Percentiles rank a stretch among this genome's conserved stretches.
phyloP scores from a whole-genome alignment of 2,329 filamentous ascomycete species.

The Aspergillus fumigatiaffinis region DNA sequence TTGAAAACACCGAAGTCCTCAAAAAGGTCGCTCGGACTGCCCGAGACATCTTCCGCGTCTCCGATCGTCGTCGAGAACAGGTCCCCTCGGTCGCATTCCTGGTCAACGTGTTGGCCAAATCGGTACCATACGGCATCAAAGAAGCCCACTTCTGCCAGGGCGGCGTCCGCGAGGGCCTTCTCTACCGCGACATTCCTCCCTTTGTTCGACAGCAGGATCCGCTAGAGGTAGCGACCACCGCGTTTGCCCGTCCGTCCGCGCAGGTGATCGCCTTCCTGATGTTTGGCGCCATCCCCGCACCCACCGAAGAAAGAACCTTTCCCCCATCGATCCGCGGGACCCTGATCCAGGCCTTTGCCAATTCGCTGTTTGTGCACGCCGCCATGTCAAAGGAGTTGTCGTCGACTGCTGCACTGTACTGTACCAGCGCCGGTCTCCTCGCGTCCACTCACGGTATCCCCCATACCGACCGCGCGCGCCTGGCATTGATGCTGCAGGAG shows the following conservation, averaged over 20 bases:
- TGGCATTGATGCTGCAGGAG: slow-evolving; percentile 31
- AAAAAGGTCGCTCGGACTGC: slow-evolving; percentile 25
- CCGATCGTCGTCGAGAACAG: slow-evolving; percentile 70
- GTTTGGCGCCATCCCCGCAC: slow-evolving; percentile 43
- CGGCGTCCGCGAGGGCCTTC: slow-evolving; percentile 77
- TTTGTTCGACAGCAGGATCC: slow-evolving; percentile 62
- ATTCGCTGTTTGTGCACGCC: slow-evolving; percentile 31
- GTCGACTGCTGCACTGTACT: slow-evolving; percentile 27
- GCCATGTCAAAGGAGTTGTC: slow-evolving; percentile 31
- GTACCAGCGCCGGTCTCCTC: slow-evolving; percentile 31
- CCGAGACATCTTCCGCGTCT: slow-evolving; percentile 62
- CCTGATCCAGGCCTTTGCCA: slow-evolving; percentile 28
- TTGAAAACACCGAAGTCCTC: slow-evolving; percentile 24
- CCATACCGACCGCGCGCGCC: slow-evolving; percentile 30
- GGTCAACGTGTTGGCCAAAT: slow-evolving; percentile 64
- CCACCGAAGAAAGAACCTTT: slow-evolving; percentile 14
- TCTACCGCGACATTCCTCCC: slow-evolving; percentile 61
- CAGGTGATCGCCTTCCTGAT: slow-evolving; percentile 48
- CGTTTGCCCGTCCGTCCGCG: slow-evolving; percentile 47
- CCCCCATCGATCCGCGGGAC: slow-evolving; percentile 23
- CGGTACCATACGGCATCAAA: slow-evolving; percentile 62
- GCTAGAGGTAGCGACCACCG: slow-evolving; percentile 57
- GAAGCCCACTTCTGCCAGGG: slow-evolving; percentile 79
- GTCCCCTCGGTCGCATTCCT: slow-evolving; percentile 79
- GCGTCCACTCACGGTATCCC: slow-evolving; percentile 32